Evolutionary conservation across 345 rosid species (phyloP).

Genomic region (Clausena lansium): DNA sequence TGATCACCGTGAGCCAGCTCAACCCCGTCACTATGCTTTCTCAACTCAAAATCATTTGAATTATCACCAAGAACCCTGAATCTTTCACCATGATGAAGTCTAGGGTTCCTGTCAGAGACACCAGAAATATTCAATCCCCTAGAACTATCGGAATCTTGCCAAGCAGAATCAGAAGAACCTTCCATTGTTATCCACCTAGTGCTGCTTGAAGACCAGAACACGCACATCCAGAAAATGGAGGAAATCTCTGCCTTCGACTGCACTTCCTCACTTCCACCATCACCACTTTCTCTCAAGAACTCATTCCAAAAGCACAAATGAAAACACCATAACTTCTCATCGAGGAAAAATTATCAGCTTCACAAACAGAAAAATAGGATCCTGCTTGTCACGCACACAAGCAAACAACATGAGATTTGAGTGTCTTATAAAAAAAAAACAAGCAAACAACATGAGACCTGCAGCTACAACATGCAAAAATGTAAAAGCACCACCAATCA

Average conservation of each 20-base stretch:
- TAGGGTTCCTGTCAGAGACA: slow-evolving; percentile 53
- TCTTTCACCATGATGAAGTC: slow-evolving; percentile 33
- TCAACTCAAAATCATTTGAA: slow-evolving; percentile 33
- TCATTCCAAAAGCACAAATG: slow-evolving; percentile 28
- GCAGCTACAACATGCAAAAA: slow-evolving; percentile 11
- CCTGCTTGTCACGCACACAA: slow-evolving; percentile 22
- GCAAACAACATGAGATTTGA: slow-evolving; percentile 11
- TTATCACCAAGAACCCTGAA: slow-evolving; percentile 25
- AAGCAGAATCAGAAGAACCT: slow-evolving; percentile 73
- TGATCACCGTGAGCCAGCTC: slow-evolving; percentile 45
- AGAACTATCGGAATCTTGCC: slow-evolving; percentile 55
- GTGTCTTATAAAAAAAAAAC: no score
- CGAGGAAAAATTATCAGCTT: slow-evolving; percentile 11
- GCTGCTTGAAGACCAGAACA: slow-evolving; percentile 38
- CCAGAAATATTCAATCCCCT: slow-evolving; percentile 55
- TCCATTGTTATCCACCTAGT: slow-evolving; percentile 70
- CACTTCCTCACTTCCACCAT: slow-evolving; percentile 34
- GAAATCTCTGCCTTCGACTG: slow-evolving; percentile 35
- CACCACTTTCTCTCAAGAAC: slow-evolving; percentile 45
- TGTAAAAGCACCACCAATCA: slow-evolving; percentile 18
- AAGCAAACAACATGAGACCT: no score
- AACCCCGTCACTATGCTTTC: slow-evolving; percentile 44
- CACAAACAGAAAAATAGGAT: slow-evolving; percentile 15
- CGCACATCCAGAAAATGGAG: slow-evolving; percentile 38
- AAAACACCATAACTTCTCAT: slow-evolving; percentile 17